phyloP scores from a whole-genome alignment of 78 protist genomes.

The slime mould (Dictyostelium discoideum) region dicty_2.7 NC_007088.5:966001-966500 shows the following conservation, averaged over 20 bases:
- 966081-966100: neutral
- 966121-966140: neutral
- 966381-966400: too few relatives aligned
- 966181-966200: neutral
- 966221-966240: neutral
- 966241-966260: slow-evolving; percentile 13
- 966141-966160: slow-evolving; percentile 4
- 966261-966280: slow-evolving; percentile 19
- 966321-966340: neutral
- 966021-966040: too few relatives aligned
- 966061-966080: too few relatives aligned
- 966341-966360: neutral
- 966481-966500: too few relatives aligned
- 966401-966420: too few relatives aligned
- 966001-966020: neutral
- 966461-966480: neutral
- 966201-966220: neutral
- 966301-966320: neutral
- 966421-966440: too few relatives aligned
- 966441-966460: too few relatives aligned
- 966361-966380: too few relatives aligned
- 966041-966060: too few relatives aligned
- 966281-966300: neutral
- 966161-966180: neutral
- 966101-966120: too few relatives aligned